Evolutionary conservation across 1,139 yeast genomes (phyloP).

Genomic region (Casaregolazyma suthepensis): DNA sequence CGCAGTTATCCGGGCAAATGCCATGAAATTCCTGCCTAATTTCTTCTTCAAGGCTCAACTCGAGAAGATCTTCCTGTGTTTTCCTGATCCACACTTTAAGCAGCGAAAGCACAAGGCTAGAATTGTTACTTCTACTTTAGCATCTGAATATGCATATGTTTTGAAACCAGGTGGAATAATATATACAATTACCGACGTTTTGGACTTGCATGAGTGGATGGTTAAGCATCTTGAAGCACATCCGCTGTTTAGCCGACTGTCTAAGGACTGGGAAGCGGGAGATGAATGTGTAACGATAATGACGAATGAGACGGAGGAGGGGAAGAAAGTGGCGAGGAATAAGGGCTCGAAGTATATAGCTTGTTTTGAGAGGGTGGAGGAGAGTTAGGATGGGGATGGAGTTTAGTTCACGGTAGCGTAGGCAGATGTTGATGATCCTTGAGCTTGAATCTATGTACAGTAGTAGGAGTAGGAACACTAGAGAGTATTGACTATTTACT

Average conservation of each 20-base stretch:
- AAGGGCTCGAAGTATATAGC: conserved; percentile 84
- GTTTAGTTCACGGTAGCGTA: too few species aligned
- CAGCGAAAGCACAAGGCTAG: conserved; percentile 97
- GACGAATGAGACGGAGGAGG: conserved; percentile 93
- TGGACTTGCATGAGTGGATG: conserved; percentile 96
- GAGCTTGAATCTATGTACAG: too few species aligned
- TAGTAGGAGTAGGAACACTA: too few species aligned
- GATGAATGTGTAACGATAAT: conserved; percentile 82
- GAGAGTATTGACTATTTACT: too few species aligned
- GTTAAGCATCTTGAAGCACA: conserved; percentile 83
- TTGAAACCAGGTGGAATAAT: conserved; percentile 80
- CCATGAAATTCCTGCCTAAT: conserved; percentile 95
- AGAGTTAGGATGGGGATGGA: conserved; percentile 13
- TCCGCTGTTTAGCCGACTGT: conserved; percentile 79
- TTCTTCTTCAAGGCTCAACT: conserved; percentile 71
- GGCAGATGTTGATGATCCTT: too few species aligned
- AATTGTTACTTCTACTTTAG: conserved; percentile 80
- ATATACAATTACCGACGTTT: conserved; percentile 93
- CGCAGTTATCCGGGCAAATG: conserved; percentile 86
- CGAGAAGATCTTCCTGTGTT: conserved; percentile 91
- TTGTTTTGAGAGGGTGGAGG: conserved; percentile 58
- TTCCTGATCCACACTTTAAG: conserved; percentile 98
- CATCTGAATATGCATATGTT: conserved; percentile 89
- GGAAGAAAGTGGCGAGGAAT: conserved; percentile 90
- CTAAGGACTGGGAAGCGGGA: conserved; percentile 67